A percentile compares a stretch with the other conserved stretches of the same genome.
Evolutionary conservation across 2,329 filamentous ascomycete species (phyloP).

Genomic region (Macroventuria anomochaeta): DNA sequence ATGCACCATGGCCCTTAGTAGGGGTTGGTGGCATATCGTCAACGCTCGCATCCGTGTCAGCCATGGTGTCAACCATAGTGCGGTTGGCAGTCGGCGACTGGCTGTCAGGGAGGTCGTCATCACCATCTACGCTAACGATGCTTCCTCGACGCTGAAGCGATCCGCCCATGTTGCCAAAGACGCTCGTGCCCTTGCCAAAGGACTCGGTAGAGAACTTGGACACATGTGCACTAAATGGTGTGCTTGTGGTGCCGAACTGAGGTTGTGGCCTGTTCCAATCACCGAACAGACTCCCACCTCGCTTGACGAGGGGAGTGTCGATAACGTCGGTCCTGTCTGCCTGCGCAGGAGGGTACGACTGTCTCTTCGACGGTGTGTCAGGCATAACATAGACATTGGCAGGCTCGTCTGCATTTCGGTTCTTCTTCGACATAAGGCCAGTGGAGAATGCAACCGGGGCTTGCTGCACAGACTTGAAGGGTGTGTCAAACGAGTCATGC

Average conservation of each 20-base stretch:
- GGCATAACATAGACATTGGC: conserved; percentile 71
- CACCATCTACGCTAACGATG: conserved; percentile 80
- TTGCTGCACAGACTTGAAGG: conserved; percentile 79
- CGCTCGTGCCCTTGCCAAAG: conserved; percentile 68
- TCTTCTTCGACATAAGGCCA: conserved; percentile 86
- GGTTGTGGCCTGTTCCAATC: conserved; percentile 71
- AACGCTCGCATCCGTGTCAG: conserved; percentile 62
- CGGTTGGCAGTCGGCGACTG: conserved; percentile 63
- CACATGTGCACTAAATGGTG: conserved; percentile 74
- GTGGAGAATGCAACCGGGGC: conserved; percentile 84
- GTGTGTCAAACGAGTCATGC: conserved; percentile 70
- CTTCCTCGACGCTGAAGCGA: conserved; percentile 67
- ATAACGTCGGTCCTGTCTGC: conserved; percentile 41
- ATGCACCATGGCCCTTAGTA: conserved; percentile 71
- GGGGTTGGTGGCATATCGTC: conserved; percentile 93
- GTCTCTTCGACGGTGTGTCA: conserved; percentile 95
- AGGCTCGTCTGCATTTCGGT: conserved; percentile 74
- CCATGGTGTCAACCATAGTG: conserved; percentile 45
- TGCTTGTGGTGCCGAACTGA: conserved; percentile 79
- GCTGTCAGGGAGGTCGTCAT: conserved; percentile 56
- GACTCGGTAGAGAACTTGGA: conserved; percentile 69
- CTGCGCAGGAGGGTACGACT: conserved; percentile 71
- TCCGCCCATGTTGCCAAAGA: conserved; percentile 65
- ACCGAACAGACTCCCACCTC: conserved; percentile 61
- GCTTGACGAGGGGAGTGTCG: conserved; percentile 52